Base-by-base conservation (phyloP, 2,329 filamentous ascomycete species). In the Ascochyta koolunga region DNA sequence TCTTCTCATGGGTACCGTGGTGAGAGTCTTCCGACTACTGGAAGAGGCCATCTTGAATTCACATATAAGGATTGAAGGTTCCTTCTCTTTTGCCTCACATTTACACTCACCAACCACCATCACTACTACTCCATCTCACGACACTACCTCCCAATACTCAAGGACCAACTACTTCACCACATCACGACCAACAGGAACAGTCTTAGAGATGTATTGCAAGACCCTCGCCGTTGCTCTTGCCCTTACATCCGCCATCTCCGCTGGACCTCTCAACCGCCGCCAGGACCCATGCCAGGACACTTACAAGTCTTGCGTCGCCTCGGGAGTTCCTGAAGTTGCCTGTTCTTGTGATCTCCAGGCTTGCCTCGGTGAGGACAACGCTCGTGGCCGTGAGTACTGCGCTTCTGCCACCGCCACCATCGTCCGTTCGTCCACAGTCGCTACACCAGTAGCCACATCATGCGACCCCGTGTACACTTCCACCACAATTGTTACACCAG, bases 281-380 rank as follows among this genome's bases (percentile, higher is more conserved):
- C 39, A 51, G 27, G 44, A 52, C 22, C 32, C 47, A 15, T 59
- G 57, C 39, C 50, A 51, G 24, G 32, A 39, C 11, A 44, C 54
- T 22, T 60, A 56, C 47, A 47, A 52, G 19, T 27, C 54, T 0
- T 60, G 58, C 37, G 21, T 58, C 18, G 58, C 50, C 6, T 53
- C 58, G 15, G 58, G 58, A 6, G 50, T 47, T 19, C 54, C 55
- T 37, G 22, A 55, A n/a, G 58, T 58, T 18, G 51, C 55, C 15
- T 60, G 58, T 31, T 33, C 32, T 8, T 60, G 58, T 41, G 50
- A 53, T 19, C 41, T 54, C 1, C 35, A 43, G n/a, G 18, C 51
- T 10, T 60, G 58, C n/a, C 9, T 42, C 3, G 58, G 58, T 11
- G 48, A 60, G 24, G 58, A 60, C 27, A 53, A 50, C 10, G 54